Conservation (phyloP, 306 rosid species). For the Corylus avellana region DNA sequence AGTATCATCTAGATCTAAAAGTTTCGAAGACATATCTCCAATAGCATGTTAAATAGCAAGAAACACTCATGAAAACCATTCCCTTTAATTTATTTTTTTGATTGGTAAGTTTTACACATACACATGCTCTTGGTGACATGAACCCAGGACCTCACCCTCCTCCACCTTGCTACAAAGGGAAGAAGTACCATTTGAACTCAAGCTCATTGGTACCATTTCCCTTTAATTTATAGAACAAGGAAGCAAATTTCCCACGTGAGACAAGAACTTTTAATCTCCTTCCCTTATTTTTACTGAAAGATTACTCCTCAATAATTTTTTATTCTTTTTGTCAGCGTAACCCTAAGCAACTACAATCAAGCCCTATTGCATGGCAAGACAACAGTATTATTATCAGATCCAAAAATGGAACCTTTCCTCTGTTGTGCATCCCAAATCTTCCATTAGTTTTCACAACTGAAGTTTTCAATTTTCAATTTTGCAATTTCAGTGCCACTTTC, state of each 20-base stretch:
- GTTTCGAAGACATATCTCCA: too few relatives aligned
- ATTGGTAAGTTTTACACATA: too few relatives aligned
- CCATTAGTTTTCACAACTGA: background rate
- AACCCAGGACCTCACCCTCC: too few relatives aligned
- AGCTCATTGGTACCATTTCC: background rate
- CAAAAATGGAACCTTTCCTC: background rate
- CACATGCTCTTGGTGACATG: too few relatives aligned
- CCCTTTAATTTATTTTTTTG: too few relatives aligned
- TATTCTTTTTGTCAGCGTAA: background rate
- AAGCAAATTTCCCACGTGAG: background rate
- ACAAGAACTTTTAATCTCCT: background rate
- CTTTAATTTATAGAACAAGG: background rate
- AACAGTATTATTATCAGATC: background rate
- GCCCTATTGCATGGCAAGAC: background rate
- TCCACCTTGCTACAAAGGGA: too few relatives aligned
- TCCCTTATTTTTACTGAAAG: background rate
- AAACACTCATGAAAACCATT: background rate
- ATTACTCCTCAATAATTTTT: background rate
- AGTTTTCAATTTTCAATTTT: background rate
- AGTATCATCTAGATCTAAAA: too few relatives aligned
- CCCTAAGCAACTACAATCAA: background rate
- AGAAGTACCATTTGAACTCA: too few relatives aligned
- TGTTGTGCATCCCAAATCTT: too few relatives aligned
- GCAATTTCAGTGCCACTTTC: background rate
- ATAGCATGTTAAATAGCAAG: too few relatives aligned